Percentiles rank a stretch among this genome's conserved stretches.
These are phyloP conservation scores for Warburgia ugandensis DNA, from an alignment of 164 flowering plant species.

Conservation along the genomic window DNA sequence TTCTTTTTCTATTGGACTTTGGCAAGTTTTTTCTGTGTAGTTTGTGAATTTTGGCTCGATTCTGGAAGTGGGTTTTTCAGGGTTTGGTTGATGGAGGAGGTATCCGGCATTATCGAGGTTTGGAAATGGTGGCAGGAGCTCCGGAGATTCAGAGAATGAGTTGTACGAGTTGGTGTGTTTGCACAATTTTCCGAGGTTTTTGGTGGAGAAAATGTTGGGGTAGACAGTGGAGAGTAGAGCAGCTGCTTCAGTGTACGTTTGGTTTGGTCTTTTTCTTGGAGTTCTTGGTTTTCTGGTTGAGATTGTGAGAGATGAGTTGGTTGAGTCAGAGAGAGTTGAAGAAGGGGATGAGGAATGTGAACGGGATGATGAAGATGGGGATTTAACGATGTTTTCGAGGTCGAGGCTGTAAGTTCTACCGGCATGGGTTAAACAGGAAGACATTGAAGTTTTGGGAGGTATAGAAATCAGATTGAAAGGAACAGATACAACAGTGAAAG, in stretches of 20 bases:
- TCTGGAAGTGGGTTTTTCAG: conserved; percentile 21
- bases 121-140: conserved; percentile 48
- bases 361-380: conserved; percentile 39
- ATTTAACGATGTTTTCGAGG: conserved; percentile 56
- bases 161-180: conserved; percentile 31
- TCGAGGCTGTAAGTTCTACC: conserved; percentile 59
- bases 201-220: conserved; percentile 66
- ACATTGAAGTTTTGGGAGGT: conserved; percentile 25
- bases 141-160: conserved; percentile 31
- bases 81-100: conserved; percentile 31
- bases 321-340: conserved; percentile 70
- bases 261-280: conserved; percentile 80
- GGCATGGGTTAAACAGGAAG: conserved; percentile 65
- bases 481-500: too few relatives aligned
- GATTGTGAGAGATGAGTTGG: conserved; percentile 54
- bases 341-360: conserved; percentile 59
- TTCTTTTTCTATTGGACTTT: conserved; percentile 24
- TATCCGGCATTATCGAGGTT: conserved; percentile 34
- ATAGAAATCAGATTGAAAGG: too few relatives aligned
- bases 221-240: conserved; percentile 72
- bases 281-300: conserved; percentile 67
- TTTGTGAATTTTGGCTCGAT: conserved; percentile 18
- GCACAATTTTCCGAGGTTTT: conserved; percentile 35
- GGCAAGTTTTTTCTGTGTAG: conserved; percentile 23
- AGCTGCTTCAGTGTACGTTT: conserved; percentile 85